Percentiles rank a stretch among this genome's conserved stretches.
Conservation (phyloP, 306 rosid species). For the Lupinus albus region DNA sequence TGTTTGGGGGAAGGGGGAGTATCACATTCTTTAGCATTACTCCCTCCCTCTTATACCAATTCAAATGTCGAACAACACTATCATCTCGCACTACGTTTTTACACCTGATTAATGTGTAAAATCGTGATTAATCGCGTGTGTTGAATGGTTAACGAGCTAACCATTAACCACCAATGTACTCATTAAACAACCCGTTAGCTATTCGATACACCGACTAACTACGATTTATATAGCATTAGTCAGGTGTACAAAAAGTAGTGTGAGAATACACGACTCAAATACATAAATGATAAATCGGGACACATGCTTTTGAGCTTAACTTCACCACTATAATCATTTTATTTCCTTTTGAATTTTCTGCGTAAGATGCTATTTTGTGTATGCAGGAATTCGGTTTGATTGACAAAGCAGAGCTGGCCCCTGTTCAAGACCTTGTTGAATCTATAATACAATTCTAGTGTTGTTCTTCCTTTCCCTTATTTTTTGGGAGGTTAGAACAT, state of each 20-base stretch:
- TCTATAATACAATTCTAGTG: conserved; percentile 57
- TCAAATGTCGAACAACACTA: not conserved
- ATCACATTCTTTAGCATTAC: not conserved
- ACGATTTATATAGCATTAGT: too few relatives aligned
- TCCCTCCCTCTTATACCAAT: not conserved
- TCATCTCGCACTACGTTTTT: too few relatives aligned
- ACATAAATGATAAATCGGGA: too few relatives aligned
- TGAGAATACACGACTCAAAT: too few relatives aligned
- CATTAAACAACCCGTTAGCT: too few relatives aligned
- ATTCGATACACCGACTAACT: too few relatives aligned
- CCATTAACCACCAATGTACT: too few relatives aligned
- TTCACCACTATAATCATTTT: not conserved
- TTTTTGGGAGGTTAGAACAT: conserved; percentile 35
- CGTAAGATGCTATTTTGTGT: conserved; percentile 34
- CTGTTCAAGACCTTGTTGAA: conserved; percentile 80
- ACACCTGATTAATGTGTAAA: too few relatives aligned
- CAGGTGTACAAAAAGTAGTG: too few relatives aligned
- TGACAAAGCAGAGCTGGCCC: conserved; percentile 77
- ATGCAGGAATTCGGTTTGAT: conserved; percentile 79
- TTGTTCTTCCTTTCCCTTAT: conserved; percentile 9
- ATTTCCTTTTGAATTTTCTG: not conserved
- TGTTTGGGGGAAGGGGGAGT: not conserved
- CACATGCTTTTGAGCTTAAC: conserved; percentile 1
- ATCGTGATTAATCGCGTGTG: too few relatives aligned
- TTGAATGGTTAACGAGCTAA: too few relatives aligned